phyloP scores from a whole-genome alignment of 169 alveolate species.

The Besnoitia besnoiti region DNA sequence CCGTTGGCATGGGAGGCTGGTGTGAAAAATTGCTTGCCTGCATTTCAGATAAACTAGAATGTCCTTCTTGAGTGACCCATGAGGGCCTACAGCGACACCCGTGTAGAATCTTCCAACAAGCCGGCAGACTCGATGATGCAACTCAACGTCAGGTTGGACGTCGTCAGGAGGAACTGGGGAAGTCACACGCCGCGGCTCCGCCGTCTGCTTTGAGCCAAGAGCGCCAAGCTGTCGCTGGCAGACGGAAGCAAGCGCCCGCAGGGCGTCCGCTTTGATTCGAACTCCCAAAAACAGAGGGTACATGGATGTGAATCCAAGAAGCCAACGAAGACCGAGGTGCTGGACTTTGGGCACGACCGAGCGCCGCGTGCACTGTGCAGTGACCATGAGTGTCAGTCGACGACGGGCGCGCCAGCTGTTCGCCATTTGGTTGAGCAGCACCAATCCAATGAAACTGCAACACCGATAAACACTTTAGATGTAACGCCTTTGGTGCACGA shows the following conservation, averaged over 20 bases:
- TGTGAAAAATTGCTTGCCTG: not conserved
- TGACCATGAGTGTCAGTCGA: not conserved
- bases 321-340: not conserved
- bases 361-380: not conserved
- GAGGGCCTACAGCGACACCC: constrained; percentile 2
- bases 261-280: not conserved
- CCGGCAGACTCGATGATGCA: not conserved
- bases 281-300: not conserved
- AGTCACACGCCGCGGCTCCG: not conserved
- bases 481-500: no score
- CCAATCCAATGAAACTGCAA: no score
- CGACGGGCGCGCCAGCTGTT: not conserved
- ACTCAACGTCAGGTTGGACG: not conserved
- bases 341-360: not conserved
- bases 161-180: not conserved
- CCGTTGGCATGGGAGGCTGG: no score
- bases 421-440: no score
- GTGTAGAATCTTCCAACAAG: constrained; percentile 1
- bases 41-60: constrained; percentile 15
- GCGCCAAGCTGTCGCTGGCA: not conserved
- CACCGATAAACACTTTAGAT: no score
- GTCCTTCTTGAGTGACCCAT: not conserved
- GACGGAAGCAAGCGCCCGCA: not conserved
- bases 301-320: not conserved
- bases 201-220: not conserved